A percentile compares a stretch with the other conserved stretches of the same genome.
These are phyloP conservation scores for Filobasidium floriforme DNA, from an alignment of 768 basidiomycete species.

Conservation along the genomic window DNA sequence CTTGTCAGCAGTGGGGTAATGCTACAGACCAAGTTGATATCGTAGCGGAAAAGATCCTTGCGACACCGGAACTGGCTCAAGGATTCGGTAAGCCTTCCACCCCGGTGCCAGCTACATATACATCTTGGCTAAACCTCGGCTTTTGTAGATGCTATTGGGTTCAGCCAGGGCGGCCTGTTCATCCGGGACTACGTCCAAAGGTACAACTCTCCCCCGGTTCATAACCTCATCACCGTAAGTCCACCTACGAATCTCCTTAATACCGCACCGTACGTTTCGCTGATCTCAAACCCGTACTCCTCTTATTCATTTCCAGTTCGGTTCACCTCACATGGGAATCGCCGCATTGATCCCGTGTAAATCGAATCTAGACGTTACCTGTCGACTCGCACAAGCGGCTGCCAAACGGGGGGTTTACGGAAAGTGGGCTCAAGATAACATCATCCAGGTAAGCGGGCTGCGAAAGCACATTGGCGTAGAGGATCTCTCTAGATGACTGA, in stretches of 20 bases:
- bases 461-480: neutral
- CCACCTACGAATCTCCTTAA: neutral
- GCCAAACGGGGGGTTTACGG: slow-evolving; percentile 43
- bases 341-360: slow-evolving; percentile 46
- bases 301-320: slow-evolving; percentile 30
- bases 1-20: slow-evolving; percentile 40
- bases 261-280: too few species aligned
- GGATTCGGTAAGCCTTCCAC: slow-evolving; percentile 23
- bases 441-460: slow-evolving; percentile 24
- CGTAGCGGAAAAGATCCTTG: slow-evolving; percentile 40
- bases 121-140: neutral
- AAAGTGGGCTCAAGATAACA: slow-evolving; percentile 35
- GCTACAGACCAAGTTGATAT: slow-evolving; percentile 37
- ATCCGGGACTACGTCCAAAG: slow-evolving; percentile 45
- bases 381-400: slow-evolving; percentile 37
- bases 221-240: slow-evolving; percentile 47
- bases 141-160: slow-evolving; percentile 45
- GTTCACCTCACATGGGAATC: slow-evolving; percentile 45
- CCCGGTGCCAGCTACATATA: neutral
- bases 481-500: slow-evolving; percentile 12
- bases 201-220: slow-evolving; percentile 37
- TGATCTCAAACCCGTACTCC: neutral
- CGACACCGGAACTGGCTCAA: slow-evolving; percentile 35
- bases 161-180: slow-evolving; percentile 48
- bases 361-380: slow-evolving; percentile 40